Percentiles rank a stretch among this genome's conserved stretches.
phyloP scores from a whole-genome alignment of 2,329 filamentous ascomycete genomes.

The Xylaria sp. region DNA sequence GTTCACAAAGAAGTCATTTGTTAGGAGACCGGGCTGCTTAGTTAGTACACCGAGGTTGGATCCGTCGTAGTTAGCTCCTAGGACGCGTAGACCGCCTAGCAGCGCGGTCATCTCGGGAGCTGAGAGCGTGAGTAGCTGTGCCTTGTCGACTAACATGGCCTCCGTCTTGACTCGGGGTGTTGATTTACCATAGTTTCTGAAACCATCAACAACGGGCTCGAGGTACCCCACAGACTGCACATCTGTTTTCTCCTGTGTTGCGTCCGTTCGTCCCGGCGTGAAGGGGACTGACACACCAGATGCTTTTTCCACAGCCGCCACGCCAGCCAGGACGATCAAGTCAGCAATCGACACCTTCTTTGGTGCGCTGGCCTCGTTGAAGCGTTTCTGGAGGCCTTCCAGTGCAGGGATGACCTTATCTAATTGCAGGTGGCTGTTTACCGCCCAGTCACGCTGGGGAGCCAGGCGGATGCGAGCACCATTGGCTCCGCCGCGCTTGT shows the following conservation, averaged over 20 bases:
- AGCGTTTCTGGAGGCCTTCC: constrained; percentile 73
- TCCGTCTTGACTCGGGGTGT: constrained; percentile 71
- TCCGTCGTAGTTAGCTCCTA: constrained; percentile 78
- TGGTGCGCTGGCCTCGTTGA: constrained; percentile 68
- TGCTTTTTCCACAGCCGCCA: constrained; percentile 78
- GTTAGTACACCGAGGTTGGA: constrained; percentile 76
- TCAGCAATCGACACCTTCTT: constrained; percentile 85
- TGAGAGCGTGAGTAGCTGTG: constrained; percentile 75
- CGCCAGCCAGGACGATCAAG: constrained; percentile 79
- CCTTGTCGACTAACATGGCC: constrained; percentile 77
- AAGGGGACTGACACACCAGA: constrained; percentile 75
- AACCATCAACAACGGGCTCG: constrained; percentile 77
- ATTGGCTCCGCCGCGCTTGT: constrained; percentile 87
- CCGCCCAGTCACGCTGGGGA: constrained; percentile 77
- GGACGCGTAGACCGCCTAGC: constrained; percentile 75
- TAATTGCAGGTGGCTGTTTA: constrained; percentile 78
- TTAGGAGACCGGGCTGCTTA: constrained; percentile 72
- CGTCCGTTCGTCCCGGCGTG: constrained; percentile 77
- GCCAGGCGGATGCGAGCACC: constrained; percentile 80
- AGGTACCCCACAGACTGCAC: constrained; percentile 71
- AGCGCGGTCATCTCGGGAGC: constrained; percentile 78
- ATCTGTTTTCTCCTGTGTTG: constrained; percentile 78
- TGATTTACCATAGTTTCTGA: constrained; percentile 80
- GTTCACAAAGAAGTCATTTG: constrained; percentile 86
- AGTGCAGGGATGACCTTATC: constrained; percentile 69